phyloP scores from a whole-genome alignment of 768 basidiomycete species.

The Mrakia hoshinonis region DNA sequence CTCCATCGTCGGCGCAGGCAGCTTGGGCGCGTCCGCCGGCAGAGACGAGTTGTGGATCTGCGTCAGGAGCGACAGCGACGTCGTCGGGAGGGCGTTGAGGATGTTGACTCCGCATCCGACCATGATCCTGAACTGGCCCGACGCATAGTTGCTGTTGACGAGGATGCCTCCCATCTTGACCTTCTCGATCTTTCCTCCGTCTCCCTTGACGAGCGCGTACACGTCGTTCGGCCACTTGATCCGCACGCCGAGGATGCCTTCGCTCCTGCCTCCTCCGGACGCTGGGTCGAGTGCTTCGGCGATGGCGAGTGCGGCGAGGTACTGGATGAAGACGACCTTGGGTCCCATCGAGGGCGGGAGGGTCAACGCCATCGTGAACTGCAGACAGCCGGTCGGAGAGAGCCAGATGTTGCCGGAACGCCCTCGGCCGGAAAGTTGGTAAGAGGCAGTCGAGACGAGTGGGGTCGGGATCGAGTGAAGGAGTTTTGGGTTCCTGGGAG shows the following conservation, averaged over 20 bases:
- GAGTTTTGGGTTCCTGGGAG: constrained; percentile 63
- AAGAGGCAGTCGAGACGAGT: constrained; percentile 71
- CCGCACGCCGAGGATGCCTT: constrained; percentile 53
- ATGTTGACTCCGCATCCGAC: constrained; percentile 87
- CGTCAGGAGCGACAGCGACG: constrained; percentile 66
- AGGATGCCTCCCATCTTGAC: constrained; percentile 82
- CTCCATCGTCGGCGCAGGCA: constrained; percentile 58
- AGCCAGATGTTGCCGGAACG: constrained; percentile 86
- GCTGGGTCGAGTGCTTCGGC: constrained; percentile 66
- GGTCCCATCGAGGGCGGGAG: constrained; percentile 51
- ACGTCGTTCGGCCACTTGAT: constrained; percentile 98
- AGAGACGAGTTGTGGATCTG: constrained; percentile 37
- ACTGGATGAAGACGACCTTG: constrained; percentile 85
- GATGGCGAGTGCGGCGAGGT: constrained; percentile 83
- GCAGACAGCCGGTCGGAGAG: constrained; percentile 79
- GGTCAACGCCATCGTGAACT: constrained; percentile 67
- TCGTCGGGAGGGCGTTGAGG: constrained; percentile 68
- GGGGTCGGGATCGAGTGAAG: constrained; percentile 64
- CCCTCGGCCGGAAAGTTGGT: constrained; percentile 79
- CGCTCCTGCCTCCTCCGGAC: constrained; percentile 42
- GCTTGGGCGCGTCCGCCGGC: constrained; percentile 24
- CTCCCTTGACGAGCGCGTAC: constrained; percentile 53
- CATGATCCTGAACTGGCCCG: constrained; percentile 63
- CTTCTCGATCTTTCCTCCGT: constrained; percentile 47
- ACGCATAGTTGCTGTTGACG: constrained; percentile 76